A percentile compares a stretch with the other conserved stretches of the same genome.
These are phyloP conservation scores for Curvularia sp. DNA, from an alignment of 2,329 filamentous ascomycete species.

Conservation along the genomic window DNA sequence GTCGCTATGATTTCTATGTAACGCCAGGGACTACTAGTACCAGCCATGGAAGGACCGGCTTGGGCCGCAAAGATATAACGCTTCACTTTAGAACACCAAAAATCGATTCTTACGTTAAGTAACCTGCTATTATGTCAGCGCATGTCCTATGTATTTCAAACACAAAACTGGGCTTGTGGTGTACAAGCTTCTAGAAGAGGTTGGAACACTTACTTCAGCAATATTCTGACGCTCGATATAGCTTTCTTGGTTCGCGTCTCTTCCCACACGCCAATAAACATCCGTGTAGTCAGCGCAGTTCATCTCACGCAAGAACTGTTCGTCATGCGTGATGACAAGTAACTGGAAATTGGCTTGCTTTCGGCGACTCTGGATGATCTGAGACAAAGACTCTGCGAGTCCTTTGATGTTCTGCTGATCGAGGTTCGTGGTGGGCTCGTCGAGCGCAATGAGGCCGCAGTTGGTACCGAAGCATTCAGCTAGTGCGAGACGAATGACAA, in stretches of 20 bases:
- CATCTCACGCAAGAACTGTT: slow-evolving; percentile 94
- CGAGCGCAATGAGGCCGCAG: slow-evolving; percentile 93
- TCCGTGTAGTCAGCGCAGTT: slow-evolving; percentile 92
- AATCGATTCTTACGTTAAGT: background rate
- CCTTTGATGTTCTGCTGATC: slow-evolving; percentile 94
- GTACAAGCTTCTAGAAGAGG: background rate
- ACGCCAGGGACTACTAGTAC: background rate
- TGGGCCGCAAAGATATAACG: background rate
- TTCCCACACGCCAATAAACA: slow-evolving; percentile 84
- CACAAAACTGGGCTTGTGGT: background rate
- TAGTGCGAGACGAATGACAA: slow-evolving; percentile 94
- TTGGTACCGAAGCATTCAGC: slow-evolving; percentile 96
- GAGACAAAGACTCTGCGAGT: slow-evolving; percentile 81
- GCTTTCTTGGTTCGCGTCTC: slow-evolving; percentile 86
- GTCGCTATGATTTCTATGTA: slow-evolving; percentile 10
- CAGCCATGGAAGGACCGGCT: background rate
- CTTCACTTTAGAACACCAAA: background rate
- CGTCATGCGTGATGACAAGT: slow-evolving; percentile 98
- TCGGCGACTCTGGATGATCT: slow-evolving; percentile 83
- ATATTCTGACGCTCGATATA: slow-evolving; percentile 72
- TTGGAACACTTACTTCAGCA: slow-evolving; percentile 40
- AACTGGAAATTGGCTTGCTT: slow-evolving; percentile 95
- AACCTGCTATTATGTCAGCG: background rate
- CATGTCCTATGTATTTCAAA: background rate
- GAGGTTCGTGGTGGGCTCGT: slow-evolving; percentile 97